These are phyloP conservation scores for Tricholoma flavovirens DNA, from an alignment of 768 basidiomycete genomes.

Conservation along the genomic window DNA sequence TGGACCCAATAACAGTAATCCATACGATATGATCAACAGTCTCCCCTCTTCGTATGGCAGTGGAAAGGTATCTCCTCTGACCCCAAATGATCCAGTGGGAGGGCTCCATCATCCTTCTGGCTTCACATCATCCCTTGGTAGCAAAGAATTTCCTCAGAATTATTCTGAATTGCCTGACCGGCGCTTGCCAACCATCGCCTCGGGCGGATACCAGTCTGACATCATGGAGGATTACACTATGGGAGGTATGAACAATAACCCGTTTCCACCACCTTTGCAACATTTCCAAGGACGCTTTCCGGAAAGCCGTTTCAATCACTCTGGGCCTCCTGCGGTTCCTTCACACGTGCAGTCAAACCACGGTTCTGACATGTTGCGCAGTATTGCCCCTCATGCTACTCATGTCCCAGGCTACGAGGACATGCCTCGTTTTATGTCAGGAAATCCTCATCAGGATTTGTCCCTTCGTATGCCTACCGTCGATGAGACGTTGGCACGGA, in stretches of 20 bases:
- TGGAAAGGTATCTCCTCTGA: constrained; percentile 73
- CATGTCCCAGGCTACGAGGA: constrained; percentile 54
- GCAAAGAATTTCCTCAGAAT: constrained; percentile 49
- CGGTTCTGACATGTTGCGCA: constrained; percentile 51
- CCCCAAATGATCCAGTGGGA: constrained; percentile 58
- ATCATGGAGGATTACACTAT: constrained; percentile 62
- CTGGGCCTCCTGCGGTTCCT: constrained; percentile 33
- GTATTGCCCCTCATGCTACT: constrained; percentile 68
- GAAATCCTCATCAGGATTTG: constrained; percentile 50
- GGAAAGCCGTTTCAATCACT: constrained; percentile 48
- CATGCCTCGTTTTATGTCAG: constrained; percentile 50
- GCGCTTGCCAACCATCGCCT: constrained; percentile 42
- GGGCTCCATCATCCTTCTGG: constrained; percentile 49
- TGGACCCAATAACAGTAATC: constrained; percentile 37
- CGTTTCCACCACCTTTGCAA: constrained; percentile 47
- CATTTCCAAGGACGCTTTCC: constrained; percentile 56
- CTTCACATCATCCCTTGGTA: constrained; percentile 40
- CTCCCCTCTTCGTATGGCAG: constrained; percentile 61
- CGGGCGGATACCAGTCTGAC: constrained; percentile 49
- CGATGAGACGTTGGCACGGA: constrained; percentile 55
- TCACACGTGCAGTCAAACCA: constrained; percentile 43
- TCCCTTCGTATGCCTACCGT: constrained; percentile 58
- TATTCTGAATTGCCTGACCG: constrained; percentile 63
- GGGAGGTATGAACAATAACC: constrained; percentile 37
- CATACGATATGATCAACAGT: constrained; percentile 63